Conservation (phyloP, 805 yeast genomes). For the Candida oleophila region DNA sequence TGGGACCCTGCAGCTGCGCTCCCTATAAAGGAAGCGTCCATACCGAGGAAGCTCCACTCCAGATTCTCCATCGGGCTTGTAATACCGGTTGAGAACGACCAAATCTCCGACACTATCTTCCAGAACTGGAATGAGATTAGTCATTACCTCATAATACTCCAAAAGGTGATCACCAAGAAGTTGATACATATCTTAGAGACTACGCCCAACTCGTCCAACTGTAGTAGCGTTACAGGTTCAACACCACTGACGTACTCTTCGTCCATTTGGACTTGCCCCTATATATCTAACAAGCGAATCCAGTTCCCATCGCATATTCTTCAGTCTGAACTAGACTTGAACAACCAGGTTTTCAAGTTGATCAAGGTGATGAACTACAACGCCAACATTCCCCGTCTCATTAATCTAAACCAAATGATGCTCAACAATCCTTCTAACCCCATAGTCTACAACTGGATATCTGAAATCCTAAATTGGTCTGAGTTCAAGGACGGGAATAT, state of each 20-base stretch:
- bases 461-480: conserved; percentile 52
- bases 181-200: conserved; percentile 24
- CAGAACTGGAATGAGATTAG: conserved; percentile 51
- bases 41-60: conserved; percentile 18
- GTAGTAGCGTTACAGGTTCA: not conserved
- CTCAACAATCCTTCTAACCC: conserved; percentile 23
- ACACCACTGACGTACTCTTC: not conserved
- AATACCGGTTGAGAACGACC: conserved; percentile 41
- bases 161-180: conserved; percentile 38
- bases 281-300: conserved; percentile 30
- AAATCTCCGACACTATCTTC: conserved; percentile 41
- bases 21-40: conserved; percentile 22
- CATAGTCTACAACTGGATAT: conserved; percentile 49
- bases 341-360: conserved; percentile 32
- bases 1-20: conserved; percentile 48
- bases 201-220: conserved; percentile 4
- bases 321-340: conserved; percentile 45
- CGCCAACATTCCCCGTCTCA: conserved; percentile 46
- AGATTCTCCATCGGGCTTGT: conserved; percentile 50
- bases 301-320: conserved; percentile 38
- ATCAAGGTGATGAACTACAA: conserved; percentile 38
- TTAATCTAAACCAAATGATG: conserved; percentile 39
- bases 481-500: conserved; percentile 49
- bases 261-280: conserved; percentile 14
- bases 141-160: conserved; percentile 37